Evolutionary conservation across 2,329 filamentous ascomycete genomes (phyloP), one percentile per base, ranked within the genome.

Genomic region (Penicillium vulpinum): DNA sequence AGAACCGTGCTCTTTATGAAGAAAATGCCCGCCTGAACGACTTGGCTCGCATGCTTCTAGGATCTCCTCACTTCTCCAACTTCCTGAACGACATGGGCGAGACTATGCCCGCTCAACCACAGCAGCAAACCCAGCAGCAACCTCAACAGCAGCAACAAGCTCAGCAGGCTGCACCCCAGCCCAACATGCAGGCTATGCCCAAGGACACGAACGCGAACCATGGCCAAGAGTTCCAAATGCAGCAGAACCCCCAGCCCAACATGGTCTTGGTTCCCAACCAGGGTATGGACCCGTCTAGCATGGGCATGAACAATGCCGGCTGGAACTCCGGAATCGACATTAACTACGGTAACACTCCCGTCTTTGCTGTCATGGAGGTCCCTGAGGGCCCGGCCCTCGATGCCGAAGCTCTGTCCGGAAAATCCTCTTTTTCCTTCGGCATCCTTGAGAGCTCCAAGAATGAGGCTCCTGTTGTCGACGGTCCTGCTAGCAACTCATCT

Each of bases 241-340:
- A 87, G 62, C 87, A 90, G 71, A 88, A 75, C 63, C 73, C 78
- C 26, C 83, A 85, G 56, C 77, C 92, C 62, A 87, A 87, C 69
- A 89, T 96, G 83, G 85, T 89, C 56, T 89, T 92, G 83, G 86
- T 95, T 45, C 90, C 91, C 1, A 91, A 96, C 75, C 86, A 89
- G 65, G 81, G 78, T 51, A 81, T 92, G 74, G 89, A 95, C 68
- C 87, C 92, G 29, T 21, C 49, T 66, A 85, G 87, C 76, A 82
- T 94, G 66, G 83, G 85, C 67, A 73, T 92, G 44, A 72, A 68
- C 60, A 74, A 67, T 52, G 67, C 65, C 40, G 72, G 75, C 22
- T 80, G 78, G 76, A 78, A 77, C 62, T 75, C 76, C 6, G 76
- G 75, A 2, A 76, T 79, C 36, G 77, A 79, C 39, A 73, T 77